Evolutionary conservation across 1,139 yeast genomes (phyloP).

Genomic region (Pichia inconspicua): DNA sequence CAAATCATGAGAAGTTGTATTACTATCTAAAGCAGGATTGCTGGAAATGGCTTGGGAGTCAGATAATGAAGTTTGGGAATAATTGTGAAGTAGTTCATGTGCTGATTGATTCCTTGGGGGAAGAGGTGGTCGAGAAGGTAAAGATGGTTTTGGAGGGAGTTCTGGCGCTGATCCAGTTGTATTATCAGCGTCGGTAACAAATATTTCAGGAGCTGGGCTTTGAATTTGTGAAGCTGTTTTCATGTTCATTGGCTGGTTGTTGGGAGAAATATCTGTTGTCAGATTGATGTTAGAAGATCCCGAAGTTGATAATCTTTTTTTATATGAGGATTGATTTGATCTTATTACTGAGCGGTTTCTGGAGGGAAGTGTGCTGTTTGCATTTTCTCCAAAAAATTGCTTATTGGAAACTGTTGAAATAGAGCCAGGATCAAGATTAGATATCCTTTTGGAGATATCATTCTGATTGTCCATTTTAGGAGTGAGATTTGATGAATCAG

Average conservation of each 20-base stretch:
- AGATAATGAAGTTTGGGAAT: neutral
- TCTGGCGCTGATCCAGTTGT: neutral
- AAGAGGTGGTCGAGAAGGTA: constrained; percentile 4
- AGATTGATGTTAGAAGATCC: no score
- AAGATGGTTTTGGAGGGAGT: constrained; percentile 9
- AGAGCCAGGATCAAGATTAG: neutral
- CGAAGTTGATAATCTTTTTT: neutral
- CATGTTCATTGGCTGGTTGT: no score
- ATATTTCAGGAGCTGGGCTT: constrained; percentile 2
- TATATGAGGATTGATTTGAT: neutral
- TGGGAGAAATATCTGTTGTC: no score
- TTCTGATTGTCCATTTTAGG: neutral
- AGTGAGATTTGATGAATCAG: neutral
- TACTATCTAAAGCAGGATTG: neutral
- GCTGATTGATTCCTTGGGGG: constrained; percentile 1
- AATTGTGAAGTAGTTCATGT: constrained; percentile 5
- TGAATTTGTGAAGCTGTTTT: neutral
- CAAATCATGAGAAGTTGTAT: neutral
- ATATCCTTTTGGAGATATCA: neutral
- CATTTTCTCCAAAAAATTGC: neutral
- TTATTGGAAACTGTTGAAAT: neutral
- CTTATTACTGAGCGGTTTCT: neutral
- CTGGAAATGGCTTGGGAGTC: neutral
- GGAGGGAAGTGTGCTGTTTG: neutral
- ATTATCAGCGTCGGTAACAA: neutral